Evolutionary conservation across 1,284 basidiomycete genomes (phyloP), one percentile per base, ranked within the genome.

Genomic region (Pisolithus thermaeus): DNA sequence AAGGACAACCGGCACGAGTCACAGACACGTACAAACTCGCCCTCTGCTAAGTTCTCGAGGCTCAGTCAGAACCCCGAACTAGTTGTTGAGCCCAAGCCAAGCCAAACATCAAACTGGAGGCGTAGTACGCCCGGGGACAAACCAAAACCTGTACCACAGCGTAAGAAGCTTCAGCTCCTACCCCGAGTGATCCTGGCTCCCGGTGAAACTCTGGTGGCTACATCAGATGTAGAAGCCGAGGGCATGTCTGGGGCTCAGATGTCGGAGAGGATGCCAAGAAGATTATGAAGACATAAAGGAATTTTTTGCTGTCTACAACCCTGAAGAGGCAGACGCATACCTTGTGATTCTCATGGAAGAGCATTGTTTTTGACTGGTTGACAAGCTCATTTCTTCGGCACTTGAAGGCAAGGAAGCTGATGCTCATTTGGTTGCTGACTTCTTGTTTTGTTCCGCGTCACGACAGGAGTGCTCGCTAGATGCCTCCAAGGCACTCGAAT

Each of bases 291-390:
- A 94, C 64, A 73, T 75, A 60, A 87, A 87, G 67, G 87, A 91
- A 68, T 81, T 85, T 67, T 84, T 91, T 65, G 77, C 76, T 48
- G 77, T 89, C 37, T 84, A 87, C 61, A 87, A 87, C 63, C 67
- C 97, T 52, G 80, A 84, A 43, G 94, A 98, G 66, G 95, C 90
- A 22, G 87, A 94, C 56, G 81, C 83, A 50, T 92, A 92, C 70
- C 89, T 96, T 69, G 77, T 79, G 49, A 78, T 74, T 37, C 77
- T 94, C 61, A n/a, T n/a, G n/a, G n/a, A n/a, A n/a, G n/a, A n/a
- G n/a, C n/a, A n/a, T n/a, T n/a, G n/a, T n/a, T n/a, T n/a, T n/a
- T n/a, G n/a, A n/a, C n/a, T n/a, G n/a, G n/a, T n/a, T n/a, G n/a
- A n/a, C n/a, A n/a, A n/a, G n/a, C n/a, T n/a, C n/a, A n/a, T n/a